phyloP scores from a whole-genome alignment of 1,139 yeast species.

The Kurtzmaniella quercitrusa region DNA sequence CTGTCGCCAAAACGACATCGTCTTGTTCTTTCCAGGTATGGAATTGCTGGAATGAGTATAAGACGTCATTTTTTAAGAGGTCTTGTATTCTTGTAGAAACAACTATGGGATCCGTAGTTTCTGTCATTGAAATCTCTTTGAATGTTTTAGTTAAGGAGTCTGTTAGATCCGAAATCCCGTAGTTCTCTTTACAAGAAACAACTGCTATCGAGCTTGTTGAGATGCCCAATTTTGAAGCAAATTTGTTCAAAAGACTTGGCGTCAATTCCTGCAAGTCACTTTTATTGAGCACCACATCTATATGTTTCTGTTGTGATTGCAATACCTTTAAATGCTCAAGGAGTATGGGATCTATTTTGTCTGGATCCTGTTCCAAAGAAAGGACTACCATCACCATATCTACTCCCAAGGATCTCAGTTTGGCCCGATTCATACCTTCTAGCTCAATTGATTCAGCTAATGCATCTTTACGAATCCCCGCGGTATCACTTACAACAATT shows the following conservation, averaged over 20 bases:
- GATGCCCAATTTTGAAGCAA: conserved; percentile 22
- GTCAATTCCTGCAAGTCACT: conserved; percentile 44
- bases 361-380: conserved; percentile 23
- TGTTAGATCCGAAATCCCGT: conserved; percentile 53
- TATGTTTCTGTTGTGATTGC: conserved; percentile 20
- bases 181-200: conserved; percentile 60
- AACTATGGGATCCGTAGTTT: conserved; percentile 55
- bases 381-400: conserved; percentile 59
- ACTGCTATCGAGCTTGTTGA: conserved; percentile 30
- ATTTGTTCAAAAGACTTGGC: conserved; percentile 14
- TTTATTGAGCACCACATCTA: conserved; percentile 55
- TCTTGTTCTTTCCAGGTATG: conserved; percentile 43
- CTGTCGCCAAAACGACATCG: conserved; percentile 81
- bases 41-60: conserved; percentile 68
- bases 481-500: conserved; percentile 85
- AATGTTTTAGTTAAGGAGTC: conserved; percentile 37
- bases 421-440: conserved; percentile 83
- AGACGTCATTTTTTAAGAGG: conserved; percentile 65
- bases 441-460: conserved; percentile 60
- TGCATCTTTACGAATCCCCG: conserved; percentile 67
- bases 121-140: conserved; percentile 45
- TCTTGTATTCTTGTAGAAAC: conserved; percentile 77
- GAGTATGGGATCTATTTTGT: conserved; percentile 23
- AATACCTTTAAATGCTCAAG: conserved; percentile 30
- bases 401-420: conserved; percentile 49